Conservation (phyloP, 441 rosid species). For the Erodium texanum region DNA sequence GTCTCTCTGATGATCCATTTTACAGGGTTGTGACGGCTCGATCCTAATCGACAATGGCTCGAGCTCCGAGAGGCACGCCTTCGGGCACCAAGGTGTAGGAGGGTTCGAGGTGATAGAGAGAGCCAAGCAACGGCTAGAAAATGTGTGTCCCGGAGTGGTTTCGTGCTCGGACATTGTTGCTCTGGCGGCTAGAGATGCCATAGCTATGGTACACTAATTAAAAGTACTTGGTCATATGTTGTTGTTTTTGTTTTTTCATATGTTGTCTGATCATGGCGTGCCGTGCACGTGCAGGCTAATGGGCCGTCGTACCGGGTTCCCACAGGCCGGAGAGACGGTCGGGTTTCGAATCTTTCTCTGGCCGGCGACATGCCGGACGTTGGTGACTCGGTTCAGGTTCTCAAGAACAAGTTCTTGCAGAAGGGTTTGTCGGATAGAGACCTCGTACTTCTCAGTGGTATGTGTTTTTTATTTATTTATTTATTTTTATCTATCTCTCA, state of each 20-base stretch:
- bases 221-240: not conserved
- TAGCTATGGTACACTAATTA: conserved; percentile 2
- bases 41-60: conserved; percentile 16
- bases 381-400: conserved; percentile 15
- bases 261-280: not conserved
- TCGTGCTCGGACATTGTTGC: conserved; percentile 33
- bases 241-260: not conserved
- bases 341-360: conserved; percentile 20
- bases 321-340: conserved; percentile 27
- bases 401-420: conserved; percentile 18
- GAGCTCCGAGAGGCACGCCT: conserved; percentile 20
- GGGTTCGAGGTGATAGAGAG: conserved; percentile 31
- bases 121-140: conserved; percentile 25
- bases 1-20: not conserved
- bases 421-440: conserved; percentile 17
- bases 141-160: conserved; percentile 24
- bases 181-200: conserved; percentile 29
- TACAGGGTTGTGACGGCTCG: conserved; percentile 25
- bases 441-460: conserved; percentile 24
- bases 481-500: conserved; percentile 1
- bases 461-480: too few relatives aligned
- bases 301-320: conserved; percentile 26
- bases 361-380: conserved; percentile 24
- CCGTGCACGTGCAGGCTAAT: conserved; percentile 1
- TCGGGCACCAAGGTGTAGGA: conserved; percentile 25